A percentile compares a stretch with the other conserved stretches of the same genome.
Conservation (phyloP, 2,329 filamentous ascomycete species). For the Chalara sp. region DNA sequence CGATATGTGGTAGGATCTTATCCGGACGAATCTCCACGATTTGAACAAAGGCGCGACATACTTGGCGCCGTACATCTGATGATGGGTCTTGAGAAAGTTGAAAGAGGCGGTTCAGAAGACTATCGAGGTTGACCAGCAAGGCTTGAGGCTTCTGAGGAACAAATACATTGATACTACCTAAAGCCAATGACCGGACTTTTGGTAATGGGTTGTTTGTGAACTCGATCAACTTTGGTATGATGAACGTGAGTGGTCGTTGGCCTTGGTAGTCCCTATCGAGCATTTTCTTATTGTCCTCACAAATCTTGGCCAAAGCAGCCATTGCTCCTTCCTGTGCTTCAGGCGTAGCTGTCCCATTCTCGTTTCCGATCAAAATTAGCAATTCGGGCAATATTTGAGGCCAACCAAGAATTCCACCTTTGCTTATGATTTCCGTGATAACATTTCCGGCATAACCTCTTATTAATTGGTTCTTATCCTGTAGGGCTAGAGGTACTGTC, state of each 20-base stretch:
- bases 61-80: constrained; percentile 80
- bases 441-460: constrained; percentile 87
- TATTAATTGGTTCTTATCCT: constrained; percentile 76
- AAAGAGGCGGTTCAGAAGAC: constrained; percentile 77
- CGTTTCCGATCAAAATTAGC: constrained; percentile 69
- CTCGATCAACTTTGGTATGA: constrained; percentile 85
- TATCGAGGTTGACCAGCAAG: constrained; percentile 72
- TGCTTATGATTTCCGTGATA: constrained; percentile 82
- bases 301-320: constrained; percentile 88
- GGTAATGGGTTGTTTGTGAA: constrained; percentile 72
- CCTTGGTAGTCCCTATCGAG: constrained; percentile 84
- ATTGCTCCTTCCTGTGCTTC: constrained; percentile 89
- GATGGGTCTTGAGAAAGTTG: constrained; percentile 69
- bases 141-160: constrained; percentile 78
- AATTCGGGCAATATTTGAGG: constrained; percentile 83
- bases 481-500: constrained; percentile 69
- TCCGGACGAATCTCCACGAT: constrained; percentile 87
- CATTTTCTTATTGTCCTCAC: constrained; percentile 86
- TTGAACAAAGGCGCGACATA: constrained; percentile 88
- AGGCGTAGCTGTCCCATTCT: constrained; percentile 56
- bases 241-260: constrained; percentile 77
- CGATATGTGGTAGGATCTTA: constrained; percentile 82
- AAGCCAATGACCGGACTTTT: constrained; percentile 72
- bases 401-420: constrained; percentile 84
- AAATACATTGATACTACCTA: constrained; percentile 87